Percentiles rank a stretch among this genome's conserved stretches.
These are phyloP conservation scores for Chalaropsis ovoidea DNA, from an alignment of 2,329 filamentous ascomycete genomes.

Conservation along the genomic window DNA sequence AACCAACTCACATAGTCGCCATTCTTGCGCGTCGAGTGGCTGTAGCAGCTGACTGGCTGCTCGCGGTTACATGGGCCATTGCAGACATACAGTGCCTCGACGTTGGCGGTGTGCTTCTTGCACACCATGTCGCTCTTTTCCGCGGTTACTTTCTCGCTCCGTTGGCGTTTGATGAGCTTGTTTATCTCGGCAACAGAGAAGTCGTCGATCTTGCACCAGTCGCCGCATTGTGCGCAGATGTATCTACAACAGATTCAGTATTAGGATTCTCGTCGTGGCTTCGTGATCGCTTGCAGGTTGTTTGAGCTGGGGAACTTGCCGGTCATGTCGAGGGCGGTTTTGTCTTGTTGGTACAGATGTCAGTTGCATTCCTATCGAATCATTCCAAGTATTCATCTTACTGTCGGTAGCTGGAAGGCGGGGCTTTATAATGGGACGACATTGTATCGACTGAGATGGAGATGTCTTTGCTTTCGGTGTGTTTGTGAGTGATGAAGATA, in stretches of 20 bases:
- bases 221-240: slow-evolving; percentile 33
- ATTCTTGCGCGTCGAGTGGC: slow-evolving; percentile 29
- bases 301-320: not conserved
- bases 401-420: slow-evolving; percentile 8
- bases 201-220: slow-evolving; percentile 31
- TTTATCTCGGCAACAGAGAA: slow-evolving; percentile 33
- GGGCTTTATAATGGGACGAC: not conserved
- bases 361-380: not conserved
- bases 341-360: not conserved
- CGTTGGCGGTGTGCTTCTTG: slow-evolving; percentile 31
- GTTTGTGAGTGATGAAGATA: not conserved
- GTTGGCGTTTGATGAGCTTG: slow-evolving; percentile 27
- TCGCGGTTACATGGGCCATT: slow-evolving; percentile 30
- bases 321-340: slow-evolving; percentile 8
- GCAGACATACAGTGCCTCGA: slow-evolving; percentile 30
- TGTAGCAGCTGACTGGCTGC: slow-evolving; percentile 31
- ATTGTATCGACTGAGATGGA: not conserved
- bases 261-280: not conserved
- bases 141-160: slow-evolving; percentile 27
- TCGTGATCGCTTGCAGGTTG: not conserved
- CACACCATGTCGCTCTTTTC: slow-evolving; percentile 34
- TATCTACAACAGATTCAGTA: not conserved
- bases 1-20: slow-evolving; percentile 31
- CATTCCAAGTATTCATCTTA: not conserved
- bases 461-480: not conserved